These are phyloP conservation scores for Arachis hypogaea DNA, from an alignment of 306 rosid species.

Conservation along the genomic window DNA sequence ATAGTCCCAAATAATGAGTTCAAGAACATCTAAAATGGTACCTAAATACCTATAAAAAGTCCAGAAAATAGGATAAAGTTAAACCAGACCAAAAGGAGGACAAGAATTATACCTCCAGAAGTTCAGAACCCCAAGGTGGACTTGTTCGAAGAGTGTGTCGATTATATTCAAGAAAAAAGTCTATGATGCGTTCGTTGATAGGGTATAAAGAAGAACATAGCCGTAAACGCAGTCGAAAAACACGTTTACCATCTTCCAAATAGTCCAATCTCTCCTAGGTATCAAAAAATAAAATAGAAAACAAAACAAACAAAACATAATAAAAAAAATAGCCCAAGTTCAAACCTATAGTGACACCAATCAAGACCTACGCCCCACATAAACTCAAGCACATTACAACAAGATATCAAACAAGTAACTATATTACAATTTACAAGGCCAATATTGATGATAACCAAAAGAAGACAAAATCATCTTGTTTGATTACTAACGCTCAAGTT, in stretches of 20 bases:
- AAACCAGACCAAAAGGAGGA: slow-evolving; percentile 22
- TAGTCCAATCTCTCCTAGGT: slow-evolving; percentile 92
- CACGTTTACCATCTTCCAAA: slow-evolving; percentile 95
- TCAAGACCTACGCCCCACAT: slow-evolving; percentile 8
- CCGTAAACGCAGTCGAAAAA: slow-evolving; percentile 87
- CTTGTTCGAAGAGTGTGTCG: slow-evolving; percentile 99
- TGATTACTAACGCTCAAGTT: slow-evolving; percentile 7
- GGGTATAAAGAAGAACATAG: slow-evolving; percentile 95
- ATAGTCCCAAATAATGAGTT: slow-evolving; percentile 6
- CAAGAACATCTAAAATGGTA: slow-evolving; percentile 9
- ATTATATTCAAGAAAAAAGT: slow-evolving; percentile 95
- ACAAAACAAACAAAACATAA: slow-evolving; percentile 6
- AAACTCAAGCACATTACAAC: slow-evolving; percentile 11
- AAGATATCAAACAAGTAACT: not conserved
- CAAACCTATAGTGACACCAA: slow-evolving; percentile 3
- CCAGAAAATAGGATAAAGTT: slow-evolving; percentile 18
- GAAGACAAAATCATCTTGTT: not conserved
- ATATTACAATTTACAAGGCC: slow-evolving; percentile 14
- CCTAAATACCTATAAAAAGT: not conserved
- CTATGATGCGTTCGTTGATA: slow-evolving; percentile 87
- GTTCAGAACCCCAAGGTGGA: slow-evolving; percentile 99
- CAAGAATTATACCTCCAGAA: slow-evolving; percentile 76
- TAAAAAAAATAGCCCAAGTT: slow-evolving; percentile 20
- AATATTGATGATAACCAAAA: slow-evolving; percentile 26
- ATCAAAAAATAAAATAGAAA: slow-evolving; percentile 32